Conservation (phyloP, 2,329 filamentous ascomycete genomes). For the Hirsutella rhossiliensis region DNA sequence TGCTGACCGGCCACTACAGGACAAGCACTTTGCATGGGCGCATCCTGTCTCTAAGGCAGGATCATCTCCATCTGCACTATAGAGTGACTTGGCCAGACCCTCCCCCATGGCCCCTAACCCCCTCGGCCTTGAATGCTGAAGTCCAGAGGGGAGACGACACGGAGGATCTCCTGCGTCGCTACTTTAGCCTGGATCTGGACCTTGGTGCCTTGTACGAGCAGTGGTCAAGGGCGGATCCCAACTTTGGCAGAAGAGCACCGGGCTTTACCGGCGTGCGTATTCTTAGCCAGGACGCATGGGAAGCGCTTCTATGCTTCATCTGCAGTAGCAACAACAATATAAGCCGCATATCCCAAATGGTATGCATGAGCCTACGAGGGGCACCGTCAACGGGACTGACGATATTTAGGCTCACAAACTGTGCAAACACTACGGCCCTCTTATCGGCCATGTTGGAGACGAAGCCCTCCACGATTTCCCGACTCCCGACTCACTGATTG, state of each 20-base stretch:
- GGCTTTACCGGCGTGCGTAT: slow-evolving; percentile 88
- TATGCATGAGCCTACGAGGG: slow-evolving; percentile 13
- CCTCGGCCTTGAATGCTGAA: slow-evolving; percentile 2
- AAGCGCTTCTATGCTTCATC: slow-evolving; percentile 86
- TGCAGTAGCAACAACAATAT: slow-evolving; percentile 99
- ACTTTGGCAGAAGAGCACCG: slow-evolving; percentile 79
- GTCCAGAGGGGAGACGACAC: slow-evolving; percentile 48
- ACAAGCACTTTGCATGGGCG: slow-evolving; percentile 77
- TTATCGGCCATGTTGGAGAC: slow-evolving; percentile 58
- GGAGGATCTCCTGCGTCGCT: slow-evolving; percentile 62
- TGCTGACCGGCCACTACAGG: slow-evolving; percentile 27
- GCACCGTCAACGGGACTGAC: neutral
- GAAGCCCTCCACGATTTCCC: slow-evolving; percentile 83
- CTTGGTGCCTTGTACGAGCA: slow-evolving; percentile 66
- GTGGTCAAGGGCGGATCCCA: slow-evolving; percentile 76
- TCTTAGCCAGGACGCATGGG: slow-evolving; percentile 90
- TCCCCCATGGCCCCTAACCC: slow-evolving; percentile 5
- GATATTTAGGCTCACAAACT: slow-evolving; percentile 61
- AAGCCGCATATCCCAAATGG: slow-evolving; percentile 88
- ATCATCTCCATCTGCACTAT: slow-evolving; percentile 68
- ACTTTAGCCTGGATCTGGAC: slow-evolving; percentile 77
- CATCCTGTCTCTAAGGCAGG: slow-evolving; percentile 76
- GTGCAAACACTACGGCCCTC: slow-evolving; percentile 71
- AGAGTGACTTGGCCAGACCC: slow-evolving; percentile 48
- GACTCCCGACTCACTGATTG: slow-evolving; percentile 57